phyloP scores from a whole-genome alignment of 2,329 filamentous ascomycete species.

The Botryotinia globosa region DNA sequence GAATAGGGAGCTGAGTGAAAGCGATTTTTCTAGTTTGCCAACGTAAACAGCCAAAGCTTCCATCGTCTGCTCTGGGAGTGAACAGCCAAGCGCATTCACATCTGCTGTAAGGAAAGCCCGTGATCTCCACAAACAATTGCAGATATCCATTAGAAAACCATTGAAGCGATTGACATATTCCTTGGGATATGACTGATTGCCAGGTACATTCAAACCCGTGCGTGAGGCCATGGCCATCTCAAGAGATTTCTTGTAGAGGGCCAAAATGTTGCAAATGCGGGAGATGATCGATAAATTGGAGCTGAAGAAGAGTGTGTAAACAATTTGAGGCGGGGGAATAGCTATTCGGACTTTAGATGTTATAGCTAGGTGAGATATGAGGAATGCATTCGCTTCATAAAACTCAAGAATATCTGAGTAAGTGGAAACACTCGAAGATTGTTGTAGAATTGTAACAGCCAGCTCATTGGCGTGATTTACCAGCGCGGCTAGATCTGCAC shows the following conservation, averaged over 20 bases:
- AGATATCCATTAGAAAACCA: conserved; percentile 81
- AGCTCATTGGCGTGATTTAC: conserved; percentile 53
- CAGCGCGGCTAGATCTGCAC: conserved; percentile 42
- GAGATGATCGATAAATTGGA: conserved; percentile 62
- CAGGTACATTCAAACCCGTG: conserved; percentile 23
- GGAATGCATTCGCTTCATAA: conserved; percentile 58
- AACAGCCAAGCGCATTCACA: conserved; percentile 55
- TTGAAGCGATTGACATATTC: conserved; percentile 70
- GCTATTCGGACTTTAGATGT: conserved; percentile 60
- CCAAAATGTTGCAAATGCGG: conserved; percentile 66
- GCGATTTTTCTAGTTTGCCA: conserved; percentile 46
- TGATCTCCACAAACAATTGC: conserved; percentile 77
- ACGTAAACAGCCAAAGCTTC: conserved; percentile 51
- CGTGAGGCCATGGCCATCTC: conserved; percentile 57
- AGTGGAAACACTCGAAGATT: conserved; percentile 43
- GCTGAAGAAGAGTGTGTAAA: conserved; percentile 70
- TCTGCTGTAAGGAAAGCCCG: conserved; percentile 67
- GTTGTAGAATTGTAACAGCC: conserved; percentile 58
- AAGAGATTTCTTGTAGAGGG: conserved; percentile 71
- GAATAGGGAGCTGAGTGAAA: conserved; percentile 51
- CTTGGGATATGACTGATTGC: conserved; percentile 49
- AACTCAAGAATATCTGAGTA: conserved; percentile 65
- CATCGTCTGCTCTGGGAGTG: conserved; percentile 46
- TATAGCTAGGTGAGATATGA: conserved; percentile 52
- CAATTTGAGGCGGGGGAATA: conserved; percentile 63